Conservation (phyloP, 345 rosid species). For the Camelina neglecta region DNA sequence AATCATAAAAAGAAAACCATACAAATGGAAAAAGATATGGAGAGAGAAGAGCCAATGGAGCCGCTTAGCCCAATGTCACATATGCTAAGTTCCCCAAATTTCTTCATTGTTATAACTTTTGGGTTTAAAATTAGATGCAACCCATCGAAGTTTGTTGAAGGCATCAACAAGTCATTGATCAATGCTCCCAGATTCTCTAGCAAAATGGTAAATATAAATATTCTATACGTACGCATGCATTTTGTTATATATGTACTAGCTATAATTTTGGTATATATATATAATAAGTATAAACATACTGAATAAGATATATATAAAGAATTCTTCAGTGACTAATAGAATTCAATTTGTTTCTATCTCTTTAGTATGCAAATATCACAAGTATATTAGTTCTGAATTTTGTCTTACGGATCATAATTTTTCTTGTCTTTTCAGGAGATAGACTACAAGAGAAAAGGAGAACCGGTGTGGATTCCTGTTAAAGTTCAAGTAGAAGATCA, state of each 20-base stretch:
- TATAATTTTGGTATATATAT: no score
- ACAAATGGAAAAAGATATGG: background rate
- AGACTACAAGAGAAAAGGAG: constrained; percentile 36
- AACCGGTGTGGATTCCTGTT: constrained; percentile 53
- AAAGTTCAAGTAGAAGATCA: constrained; percentile 17
- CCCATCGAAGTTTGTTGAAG: constrained; percentile 48
- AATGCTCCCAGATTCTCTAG: constrained; percentile 74
- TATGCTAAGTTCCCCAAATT: constrained; percentile 27
- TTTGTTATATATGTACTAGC: background rate
- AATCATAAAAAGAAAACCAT: background rate
- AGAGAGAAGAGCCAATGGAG: background rate
- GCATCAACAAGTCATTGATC: constrained; percentile 55
- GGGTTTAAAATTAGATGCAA: constrained; percentile 50
- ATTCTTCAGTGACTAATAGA: no score
- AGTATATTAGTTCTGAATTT: constrained; percentile 38
- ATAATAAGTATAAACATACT: no score
- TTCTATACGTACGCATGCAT: background rate
- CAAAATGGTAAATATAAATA: constrained; percentile 50
- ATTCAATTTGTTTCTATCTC: no score
- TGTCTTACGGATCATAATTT: background rate
- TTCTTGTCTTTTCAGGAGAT: background rate
- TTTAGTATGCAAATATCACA: no score
- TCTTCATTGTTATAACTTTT: constrained; percentile 49
- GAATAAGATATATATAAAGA: no score
- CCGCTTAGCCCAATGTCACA: constrained; percentile 24